Evolutionary conservation across 352 stramenopile genomes (phyloP), one percentile per base, ranked within the genome.

Genomic region (Globisporangium parvum): DNA sequence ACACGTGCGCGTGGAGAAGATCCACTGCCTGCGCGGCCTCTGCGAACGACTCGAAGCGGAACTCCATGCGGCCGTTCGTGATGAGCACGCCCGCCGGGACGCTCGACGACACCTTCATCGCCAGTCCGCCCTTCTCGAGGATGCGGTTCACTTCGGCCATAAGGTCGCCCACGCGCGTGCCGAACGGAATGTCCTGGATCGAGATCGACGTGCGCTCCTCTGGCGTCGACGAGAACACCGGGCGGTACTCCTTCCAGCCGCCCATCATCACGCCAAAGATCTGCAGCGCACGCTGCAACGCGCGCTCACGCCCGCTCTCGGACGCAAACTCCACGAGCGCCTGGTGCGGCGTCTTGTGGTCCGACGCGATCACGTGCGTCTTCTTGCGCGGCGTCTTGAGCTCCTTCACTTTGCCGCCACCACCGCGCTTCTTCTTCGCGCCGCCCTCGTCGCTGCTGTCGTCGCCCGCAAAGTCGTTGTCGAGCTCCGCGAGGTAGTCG

Each of bases 231-330:
- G 80, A 77, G 55, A 95, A 95, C 54, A 91, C 81, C 0, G 85
- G 72, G 0, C 85, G 85, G 53, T 88, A 85, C 65, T 95, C 80
- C n/a, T 85, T 87, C 70, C 69, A 90, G 51, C 81, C 84, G 21
- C 53, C 66, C 77, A 95, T 90, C 80, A 95, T 93, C 21, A 95
- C 82, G 26, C 85, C 85, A 57, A 95, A 95, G 58, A 95, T 95
- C 68, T 90, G 80, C 23, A 93, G 60, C 47, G 85, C 79, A 10
- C 79, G 80, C 60, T 88, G 83, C 47, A 88, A 70, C 37, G 85
- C 85, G 6, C 73, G 74, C 5, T 85, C 73, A 14, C 69, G 74
- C 6, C 57, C 66, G 44, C 56, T 56, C 45, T 76, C 56, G 5
- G 57, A 66, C 46, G 77, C 77, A 39, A 93, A 95, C 60, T 95